Conservation (phyloP, 768 basidiomycete genomes). For the Tephrocybe sp. region DNA sequence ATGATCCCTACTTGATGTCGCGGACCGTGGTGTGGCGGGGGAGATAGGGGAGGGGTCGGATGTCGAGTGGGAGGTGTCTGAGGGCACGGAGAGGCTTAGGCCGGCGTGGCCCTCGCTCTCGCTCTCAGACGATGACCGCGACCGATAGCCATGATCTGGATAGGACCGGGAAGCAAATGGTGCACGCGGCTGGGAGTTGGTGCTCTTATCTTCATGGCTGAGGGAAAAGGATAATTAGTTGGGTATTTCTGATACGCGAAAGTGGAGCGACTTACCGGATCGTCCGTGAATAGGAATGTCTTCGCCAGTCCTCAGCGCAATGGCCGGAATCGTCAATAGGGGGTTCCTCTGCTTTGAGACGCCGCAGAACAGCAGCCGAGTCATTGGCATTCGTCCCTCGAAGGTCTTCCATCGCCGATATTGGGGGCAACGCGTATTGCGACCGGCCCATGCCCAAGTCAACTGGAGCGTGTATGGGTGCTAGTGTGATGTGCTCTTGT, state of each 20-base stretch:
- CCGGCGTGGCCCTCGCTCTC: constrained; percentile 9
- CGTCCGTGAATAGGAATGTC: constrained; percentile 45
- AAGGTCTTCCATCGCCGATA: constrained; percentile 66
- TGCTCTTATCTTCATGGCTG: constrained; percentile 6
- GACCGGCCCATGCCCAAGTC: constrained; percentile 28
- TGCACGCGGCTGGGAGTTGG: constrained; percentile 6
- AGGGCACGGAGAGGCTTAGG: constrained; percentile 26
- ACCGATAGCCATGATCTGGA: constrained; percentile 12
- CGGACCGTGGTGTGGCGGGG: constrained; percentile 54
- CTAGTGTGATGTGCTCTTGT: constrained; percentile 32
- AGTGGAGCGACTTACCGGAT: constrained; percentile 16
- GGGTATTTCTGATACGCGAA: background rate
- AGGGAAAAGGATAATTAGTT: background rate
- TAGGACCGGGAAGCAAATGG: constrained; percentile 12
- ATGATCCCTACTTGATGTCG: constrained; percentile 24
- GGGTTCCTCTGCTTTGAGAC: constrained; percentile 60
- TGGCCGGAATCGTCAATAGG: constrained; percentile 23
- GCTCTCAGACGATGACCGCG: constrained; percentile 18
- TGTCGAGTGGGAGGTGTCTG: constrained; percentile 44
- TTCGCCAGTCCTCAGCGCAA: constrained; percentile 30
- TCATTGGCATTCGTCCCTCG: constrained; percentile 53
- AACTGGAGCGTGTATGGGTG: constrained; percentile 38
- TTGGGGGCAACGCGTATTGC: constrained; percentile 63
- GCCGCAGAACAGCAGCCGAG: constrained; percentile 64
- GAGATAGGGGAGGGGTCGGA: constrained; percentile 55